Conservation (phyloP, 306 rosid species). For the Cicer bijugum region DNA sequence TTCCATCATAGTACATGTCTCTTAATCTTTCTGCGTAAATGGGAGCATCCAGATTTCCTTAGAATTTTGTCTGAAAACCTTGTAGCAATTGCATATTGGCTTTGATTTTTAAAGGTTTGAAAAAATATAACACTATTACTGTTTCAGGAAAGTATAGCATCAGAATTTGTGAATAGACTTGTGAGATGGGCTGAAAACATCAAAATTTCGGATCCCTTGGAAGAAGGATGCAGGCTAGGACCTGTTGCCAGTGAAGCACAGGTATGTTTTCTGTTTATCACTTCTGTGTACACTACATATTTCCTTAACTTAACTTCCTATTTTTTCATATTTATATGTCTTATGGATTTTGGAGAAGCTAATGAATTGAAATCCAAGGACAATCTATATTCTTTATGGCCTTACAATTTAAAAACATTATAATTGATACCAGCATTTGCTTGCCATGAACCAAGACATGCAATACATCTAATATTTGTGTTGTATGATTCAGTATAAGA, state of each 20-base stretch:
- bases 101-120: neutral
- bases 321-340: too few species aligned
- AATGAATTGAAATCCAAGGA: too few species aligned
- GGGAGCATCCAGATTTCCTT: conserved; percentile 1
- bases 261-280: conserved; percentile 54
- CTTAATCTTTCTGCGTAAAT: conserved; percentile 7
- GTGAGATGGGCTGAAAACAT: conserved; percentile 80
- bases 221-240: conserved; percentile 98
- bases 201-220: conserved; percentile 91
- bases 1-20: conserved; percentile 24
- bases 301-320: neutral
- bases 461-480: conserved; percentile 46
- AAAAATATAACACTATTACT: conserved; percentile 14
- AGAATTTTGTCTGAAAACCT: conserved; percentile 5
- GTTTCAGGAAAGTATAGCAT: conserved; percentile 85
- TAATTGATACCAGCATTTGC: conserved; percentile 1
- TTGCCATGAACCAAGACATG: conserved; percentile 26
- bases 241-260: conserved; percentile 88
- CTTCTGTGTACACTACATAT: conserved; percentile 19
- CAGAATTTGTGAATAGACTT: conserved; percentile 69
- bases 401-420: conserved; percentile 7
- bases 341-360: too few species aligned
- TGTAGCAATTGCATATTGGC: conserved; percentile 1
- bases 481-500: conserved; percentile 72
- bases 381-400: neutral